Base-by-base conservation (phyloP, 2,329 filamentous ascomycete genomes). In the Tolypocladium guangdongense region DNA sequence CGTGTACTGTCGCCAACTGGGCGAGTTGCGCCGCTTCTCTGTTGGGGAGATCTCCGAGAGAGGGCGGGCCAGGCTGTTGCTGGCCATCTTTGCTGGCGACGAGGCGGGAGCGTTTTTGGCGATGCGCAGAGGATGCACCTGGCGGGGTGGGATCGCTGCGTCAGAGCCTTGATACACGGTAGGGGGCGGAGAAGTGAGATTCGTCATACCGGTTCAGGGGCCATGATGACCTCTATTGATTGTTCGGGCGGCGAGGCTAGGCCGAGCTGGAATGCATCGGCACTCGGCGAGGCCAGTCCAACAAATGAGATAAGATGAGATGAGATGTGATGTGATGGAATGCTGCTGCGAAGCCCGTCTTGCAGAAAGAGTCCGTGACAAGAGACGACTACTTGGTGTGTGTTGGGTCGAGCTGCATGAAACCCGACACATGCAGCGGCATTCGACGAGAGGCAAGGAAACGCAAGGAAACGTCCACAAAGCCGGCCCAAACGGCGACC, bases 21-120 rank as follows among this genome's bases (percentile, higher is more conserved):
- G 90, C 50, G 91, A 96, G 74, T 97, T 97, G 63, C 91, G 82
- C 67, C 92, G 83, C 70, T 84, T 86, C 71, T 91, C 89, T 57
- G 87, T 87, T 51, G 88, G 87, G 62, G 87, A 89, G 65, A 99
- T 84, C 74, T 99, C 93, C 57, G 90, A 88, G 59, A 99, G 80
- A 55, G 93, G 88, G 63, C 87, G 84, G 65, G 85, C 81, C 53
- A 79, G 72, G 63, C 79, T 76, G 67, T 74, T 78, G 67, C 74
- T 78, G 53, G 74, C 66, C 75, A 81, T 80, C 69, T 85, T 91
- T 64, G 74, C 71, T 46, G 86, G 82, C 56, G 85, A 84, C 52
- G 78, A 68, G 56, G 70, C 74, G 50, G 78, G 75, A 54, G 75
- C 80, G 64, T 72, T 80, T 74, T 90, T 91, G 71, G 84, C 85